Conservation (phyloP, 176 grass and related monocot genomes). For the Bonia amplexicaulis region DNA sequence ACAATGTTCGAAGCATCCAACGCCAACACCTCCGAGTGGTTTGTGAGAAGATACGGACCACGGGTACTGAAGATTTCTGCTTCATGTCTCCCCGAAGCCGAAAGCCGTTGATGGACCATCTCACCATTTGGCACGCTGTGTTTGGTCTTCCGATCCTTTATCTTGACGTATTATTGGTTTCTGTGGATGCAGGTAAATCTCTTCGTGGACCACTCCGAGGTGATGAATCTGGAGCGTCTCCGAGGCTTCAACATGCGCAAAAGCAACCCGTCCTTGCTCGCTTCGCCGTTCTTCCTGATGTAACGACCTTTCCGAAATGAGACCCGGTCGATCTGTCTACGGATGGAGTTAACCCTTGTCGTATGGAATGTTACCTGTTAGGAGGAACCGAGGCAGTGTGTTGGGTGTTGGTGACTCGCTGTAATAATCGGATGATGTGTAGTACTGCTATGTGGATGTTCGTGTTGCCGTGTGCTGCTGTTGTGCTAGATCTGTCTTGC, state of each 20-base stretch:
- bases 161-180: not conserved
- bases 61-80: constrained; percentile 29
- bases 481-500: not conserved
- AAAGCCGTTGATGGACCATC: not conserved
- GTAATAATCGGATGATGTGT: not conserved
- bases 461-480: not conserved
- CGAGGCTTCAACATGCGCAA: constrained; percentile 27
- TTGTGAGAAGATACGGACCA: constrained; percentile 75
- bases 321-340: not conserved
- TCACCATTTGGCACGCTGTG: not conserved
- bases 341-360: not conserved
- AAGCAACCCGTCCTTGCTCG: constrained; percentile 4
- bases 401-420: not conserved
- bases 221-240: constrained; percentile 83
- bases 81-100: not conserved
- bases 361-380: not conserved
- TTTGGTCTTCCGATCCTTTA: not conserved
- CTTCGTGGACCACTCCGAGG: constrained; percentile 66
- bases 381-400: not conserved
- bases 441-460: not conserved
- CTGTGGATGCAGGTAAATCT: constrained; percentile 59
- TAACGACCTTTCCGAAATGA: not conserved
- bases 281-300: constrained; percentile 48
- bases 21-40: constrained; percentile 67
- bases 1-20: constrained; percentile 87